phyloP scores from a whole-genome alignment of 306 rosid species.

The Cicer arietinum region DNA sequence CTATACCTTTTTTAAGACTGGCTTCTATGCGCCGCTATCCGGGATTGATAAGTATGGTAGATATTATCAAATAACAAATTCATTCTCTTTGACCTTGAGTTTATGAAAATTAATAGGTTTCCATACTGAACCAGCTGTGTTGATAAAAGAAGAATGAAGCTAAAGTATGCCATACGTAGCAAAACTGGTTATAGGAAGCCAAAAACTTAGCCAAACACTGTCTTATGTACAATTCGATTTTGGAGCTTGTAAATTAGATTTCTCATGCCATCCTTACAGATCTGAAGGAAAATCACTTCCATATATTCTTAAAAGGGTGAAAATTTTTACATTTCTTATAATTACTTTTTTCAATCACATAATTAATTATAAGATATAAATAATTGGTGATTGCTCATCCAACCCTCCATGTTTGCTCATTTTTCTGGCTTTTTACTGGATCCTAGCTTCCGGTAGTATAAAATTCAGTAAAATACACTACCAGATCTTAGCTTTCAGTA shows the following conservation, averaged over 20 bases:
- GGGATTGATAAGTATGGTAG: background rate
- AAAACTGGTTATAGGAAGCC: background rate
- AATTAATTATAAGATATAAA: background rate
- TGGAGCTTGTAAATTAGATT: slow-evolving; percentile 1
- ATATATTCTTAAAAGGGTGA: background rate
- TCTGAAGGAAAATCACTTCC: background rate
- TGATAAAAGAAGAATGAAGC: no score
- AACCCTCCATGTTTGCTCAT: no score
- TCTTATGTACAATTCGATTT: background rate
- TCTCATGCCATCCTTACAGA: background rate
- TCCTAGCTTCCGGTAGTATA: no score
- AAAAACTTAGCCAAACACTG: background rate
- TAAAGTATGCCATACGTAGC: no score
- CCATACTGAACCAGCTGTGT: no score
- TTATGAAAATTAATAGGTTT: no score
- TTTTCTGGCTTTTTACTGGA: no score
- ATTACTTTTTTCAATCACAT: background rate
- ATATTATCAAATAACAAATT: background rate
- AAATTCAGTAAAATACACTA: no score
- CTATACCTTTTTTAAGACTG: background rate
- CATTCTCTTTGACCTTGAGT: background rate
- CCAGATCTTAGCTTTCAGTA: no score
- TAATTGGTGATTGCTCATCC: no score
- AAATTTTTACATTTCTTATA: background rate
- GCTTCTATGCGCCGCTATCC: background rate